Evolutionary conservation across 768 basidiomycete species (phyloP).

Genomic region (Boletellus emodensis): DNA sequence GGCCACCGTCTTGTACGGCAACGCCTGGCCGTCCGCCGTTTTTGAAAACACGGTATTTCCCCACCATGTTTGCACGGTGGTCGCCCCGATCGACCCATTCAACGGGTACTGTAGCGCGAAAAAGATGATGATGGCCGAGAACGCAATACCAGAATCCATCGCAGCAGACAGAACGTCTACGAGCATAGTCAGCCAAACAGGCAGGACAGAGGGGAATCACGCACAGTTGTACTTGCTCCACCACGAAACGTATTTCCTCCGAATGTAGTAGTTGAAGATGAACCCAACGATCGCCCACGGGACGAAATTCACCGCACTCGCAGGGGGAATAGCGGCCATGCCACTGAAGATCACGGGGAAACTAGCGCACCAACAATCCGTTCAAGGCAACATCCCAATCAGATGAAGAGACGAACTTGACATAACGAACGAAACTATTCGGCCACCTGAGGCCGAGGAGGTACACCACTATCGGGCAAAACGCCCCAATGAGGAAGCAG

Average conservation of each 20-base stretch:
- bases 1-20: constrained; percentile 12
- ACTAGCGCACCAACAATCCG: constrained; percentile 19
- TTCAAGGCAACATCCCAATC: background rate
- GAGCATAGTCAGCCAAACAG: no score
- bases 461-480: constrained; percentile 56
- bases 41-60: constrained; percentile 31
- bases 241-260: constrained; percentile 60
- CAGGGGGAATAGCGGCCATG: constrained; percentile 59
- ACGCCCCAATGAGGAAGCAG: constrained; percentile 76
- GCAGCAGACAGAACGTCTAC: constrained; percentile 67
- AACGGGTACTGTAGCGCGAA: constrained; percentile 62
- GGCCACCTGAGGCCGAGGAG: constrained; percentile 57
- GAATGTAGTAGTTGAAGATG: constrained; percentile 60
- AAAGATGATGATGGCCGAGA: constrained; percentile 53
- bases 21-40: constrained; percentile 25
- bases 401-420: constrained; percentile 47
- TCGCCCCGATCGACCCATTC: constrained; percentile 54
- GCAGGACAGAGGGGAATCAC: background rate
- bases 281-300: constrained; percentile 64
- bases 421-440: constrained; percentile 53
- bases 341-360: constrained; percentile 53
- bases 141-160: constrained; percentile 64
- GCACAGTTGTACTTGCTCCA: constrained; percentile 55
- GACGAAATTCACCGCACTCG: constrained; percentile 61
- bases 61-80: constrained; percentile 63